Evolutionary conservation across 2,329 filamentous ascomycete genomes (phyloP).

Genomic region (Metarhizium sp.): DNA sequence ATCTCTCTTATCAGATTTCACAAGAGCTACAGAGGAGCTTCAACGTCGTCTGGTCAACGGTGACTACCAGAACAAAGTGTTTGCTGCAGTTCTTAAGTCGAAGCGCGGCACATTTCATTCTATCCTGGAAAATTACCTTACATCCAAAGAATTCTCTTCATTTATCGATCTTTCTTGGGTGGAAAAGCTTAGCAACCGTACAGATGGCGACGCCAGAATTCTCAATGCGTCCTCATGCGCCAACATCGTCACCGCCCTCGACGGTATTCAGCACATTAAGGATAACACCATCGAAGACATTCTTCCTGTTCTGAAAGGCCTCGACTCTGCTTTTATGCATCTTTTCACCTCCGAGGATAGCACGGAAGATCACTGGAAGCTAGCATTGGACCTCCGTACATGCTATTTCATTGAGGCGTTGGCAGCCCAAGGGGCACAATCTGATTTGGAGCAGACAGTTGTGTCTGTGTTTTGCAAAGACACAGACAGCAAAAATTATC

Average conservation of each 20-base stretch:
- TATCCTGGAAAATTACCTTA: background rate
- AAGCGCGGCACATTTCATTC: background rate
- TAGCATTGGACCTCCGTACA: conserved; percentile 28
- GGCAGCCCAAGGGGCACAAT: conserved; percentile 4
- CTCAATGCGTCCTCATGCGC: conserved; percentile 17
- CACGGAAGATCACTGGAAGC: conserved; percentile 8
- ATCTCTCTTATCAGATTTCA: conserved; percentile 2
- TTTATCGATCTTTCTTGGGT: conserved; percentile 20
- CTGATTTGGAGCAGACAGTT: conserved; percentile 12
- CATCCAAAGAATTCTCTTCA: background rate
- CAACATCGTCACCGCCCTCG: conserved; percentile 26
- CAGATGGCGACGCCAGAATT: background rate
- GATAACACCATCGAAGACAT: conserved; percentile 7
- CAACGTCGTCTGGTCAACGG: conserved; percentile 2
- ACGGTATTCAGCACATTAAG: conserved; percentile 14
- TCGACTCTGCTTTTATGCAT: conserved; percentile 21
- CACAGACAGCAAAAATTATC: background rate
- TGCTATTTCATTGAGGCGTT: conserved; percentile 22
- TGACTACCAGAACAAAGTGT: background rate
- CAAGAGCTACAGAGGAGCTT: conserved; percentile 3
- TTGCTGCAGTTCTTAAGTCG: background rate
- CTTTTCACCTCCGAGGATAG: conserved; percentile 15
- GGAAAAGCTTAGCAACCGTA: background rate
- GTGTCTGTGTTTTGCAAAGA: conserved; percentile 21
- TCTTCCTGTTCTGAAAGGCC: conserved; percentile 18